Base-by-base conservation (phyloP, 495 filamentous ascomycete species). In the Tricharina praecox region DNA sequence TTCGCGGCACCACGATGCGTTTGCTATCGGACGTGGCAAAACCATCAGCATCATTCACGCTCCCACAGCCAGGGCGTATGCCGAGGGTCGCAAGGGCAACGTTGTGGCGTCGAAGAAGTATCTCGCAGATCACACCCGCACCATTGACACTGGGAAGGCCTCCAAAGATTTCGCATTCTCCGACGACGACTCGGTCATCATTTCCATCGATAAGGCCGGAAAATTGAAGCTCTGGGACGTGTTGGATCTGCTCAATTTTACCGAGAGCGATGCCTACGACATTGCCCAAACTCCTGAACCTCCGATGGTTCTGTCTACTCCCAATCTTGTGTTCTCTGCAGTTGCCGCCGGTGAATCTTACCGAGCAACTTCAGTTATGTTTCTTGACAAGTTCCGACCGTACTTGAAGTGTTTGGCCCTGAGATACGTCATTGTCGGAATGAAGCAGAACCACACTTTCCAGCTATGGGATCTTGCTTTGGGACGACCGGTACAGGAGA, bases 401-500 rank as follows among this genome's bases (percentile, higher is more conserved):
- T 93, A 87, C 62, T 73, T 76, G 62, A 90, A 83, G 64, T 80
- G 80, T 25, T 77, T 78, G 59, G 86, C 92, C 15, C 66, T 92
- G 49, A 74, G 92, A 50, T 99, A 96, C 66, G 77, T 96, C 64
- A 74, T 99, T 49, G 87, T 99, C 42, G 92, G 92, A 50, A 81
- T 95, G 71, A 96, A 95, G 67, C 92, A 96, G 63, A 99, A 99
- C 63, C 92, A 99, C 67, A 90, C 86, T 40, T 77, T 99, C 50
- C 92, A 99, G 68, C 73, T 99, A 48, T 99, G 92, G 92, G 92
- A 99, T 73, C 81, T 99, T 63, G 83, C 82, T 47, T 76, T 99
- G 3, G 78, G 78, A 47, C 94, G 92, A 67, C 80, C 87, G 23
- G 90, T 99, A 40, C 86, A 96, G 63, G 92, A 99, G 67, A 74